phyloP scores from a whole-genome alignment of 2,329 filamentous ascomycete species.

The Xylaria sp. region DNA sequence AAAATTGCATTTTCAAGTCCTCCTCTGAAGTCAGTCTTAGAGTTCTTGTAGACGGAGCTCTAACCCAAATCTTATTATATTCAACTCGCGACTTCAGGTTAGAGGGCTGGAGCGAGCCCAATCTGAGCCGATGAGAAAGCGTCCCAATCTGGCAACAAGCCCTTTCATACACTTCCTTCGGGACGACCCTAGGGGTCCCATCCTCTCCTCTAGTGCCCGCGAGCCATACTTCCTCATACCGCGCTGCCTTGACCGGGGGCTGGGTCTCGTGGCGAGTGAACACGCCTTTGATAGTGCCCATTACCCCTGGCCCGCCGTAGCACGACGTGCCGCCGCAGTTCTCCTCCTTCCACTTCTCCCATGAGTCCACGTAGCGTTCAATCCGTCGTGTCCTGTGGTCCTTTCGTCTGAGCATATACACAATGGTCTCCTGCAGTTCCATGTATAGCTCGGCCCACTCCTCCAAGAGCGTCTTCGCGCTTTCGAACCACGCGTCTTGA shows the following conservation, averaged over 20 bases:
- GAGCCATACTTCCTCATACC: slow-evolving; percentile 26
- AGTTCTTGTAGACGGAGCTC: no score
- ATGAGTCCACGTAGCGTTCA: slow-evolving; percentile 10
- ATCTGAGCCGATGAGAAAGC: slow-evolving; percentile 19
- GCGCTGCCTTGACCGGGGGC: slow-evolving; percentile 20
- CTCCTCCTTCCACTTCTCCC: slow-evolving; percentile 31
- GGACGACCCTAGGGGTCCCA: slow-evolving; percentile 19
- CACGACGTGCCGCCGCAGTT: slow-evolving; percentile 36
- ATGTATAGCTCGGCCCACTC: slow-evolving; percentile 19
- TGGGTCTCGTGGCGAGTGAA: not conserved
- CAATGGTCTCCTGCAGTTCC: slow-evolving; percentile 26
- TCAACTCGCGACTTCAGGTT: no score
- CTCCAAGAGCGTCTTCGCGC: slow-evolving; percentile 18
- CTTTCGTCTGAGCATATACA: slow-evolving; percentile 20
- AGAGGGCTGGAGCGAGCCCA: not conserved
- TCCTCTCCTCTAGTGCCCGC: not conserved
- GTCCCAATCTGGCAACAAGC: slow-evolving; percentile 30
- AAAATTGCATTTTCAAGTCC: no score
- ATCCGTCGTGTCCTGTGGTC: not conserved
- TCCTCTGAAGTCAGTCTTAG: no score
- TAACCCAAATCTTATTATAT: no score
- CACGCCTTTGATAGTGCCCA: not conserved
- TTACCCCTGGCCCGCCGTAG: slow-evolving; percentile 5
- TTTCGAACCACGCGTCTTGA: slow-evolving; percentile 10
- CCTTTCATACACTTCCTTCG: slow-evolving; percentile 29